These are phyloP conservation scores for Lolium perenne DNA, from an alignment of 176 grass and related monocot genomes.

Conservation along the genomic window DNA sequence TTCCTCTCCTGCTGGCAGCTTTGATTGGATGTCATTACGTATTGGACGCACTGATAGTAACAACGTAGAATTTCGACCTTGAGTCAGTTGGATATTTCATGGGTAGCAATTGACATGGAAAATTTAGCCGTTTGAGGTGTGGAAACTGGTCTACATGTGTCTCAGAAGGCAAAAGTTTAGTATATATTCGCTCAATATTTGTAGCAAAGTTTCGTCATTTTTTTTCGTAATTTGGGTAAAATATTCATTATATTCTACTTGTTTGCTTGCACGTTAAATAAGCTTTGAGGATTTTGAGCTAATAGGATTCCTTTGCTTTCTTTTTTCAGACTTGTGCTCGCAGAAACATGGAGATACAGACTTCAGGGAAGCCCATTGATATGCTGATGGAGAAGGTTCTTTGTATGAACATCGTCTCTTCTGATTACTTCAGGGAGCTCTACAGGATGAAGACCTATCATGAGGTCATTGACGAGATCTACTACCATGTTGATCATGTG, in stretches of 20 bases:
- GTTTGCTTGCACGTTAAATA: not conserved
- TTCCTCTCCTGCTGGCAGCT: not conserved
- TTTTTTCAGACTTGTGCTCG: not conserved
- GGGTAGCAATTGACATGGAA: not conserved
- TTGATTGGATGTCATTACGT: not conserved
- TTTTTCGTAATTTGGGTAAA: not conserved
- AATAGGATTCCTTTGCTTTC: not conserved
- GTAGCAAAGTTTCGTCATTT: not conserved
- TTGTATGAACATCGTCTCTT: conserved; percentile 94
- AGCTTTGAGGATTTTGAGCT: conserved; percentile 4
- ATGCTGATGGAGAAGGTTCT: conserved; percentile 88
- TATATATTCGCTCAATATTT: not conserved
- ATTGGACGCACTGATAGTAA: conserved; percentile 7
- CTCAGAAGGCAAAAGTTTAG: not conserved
- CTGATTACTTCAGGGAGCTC: conserved; percentile 95
- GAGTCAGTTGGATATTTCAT: conserved; percentile 2
- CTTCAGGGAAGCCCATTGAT: conserved; percentile 80
- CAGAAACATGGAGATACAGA: conserved; percentile 87
- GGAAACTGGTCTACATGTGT: not conserved
- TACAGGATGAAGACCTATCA: conserved; percentile 90
- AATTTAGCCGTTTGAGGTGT: not conserved
- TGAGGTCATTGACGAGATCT: conserved; percentile 94
- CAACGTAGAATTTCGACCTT: not conserved
- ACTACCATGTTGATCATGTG: conserved; percentile 84
- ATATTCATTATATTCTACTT: conserved; percentile 8